A percentile compares a stretch with the other conserved stretches of the same genome.
Evolutionary conservation across 2,329 filamentous ascomycete genomes (phyloP).

Genomic region (Fusarium virguliforme): DNA sequence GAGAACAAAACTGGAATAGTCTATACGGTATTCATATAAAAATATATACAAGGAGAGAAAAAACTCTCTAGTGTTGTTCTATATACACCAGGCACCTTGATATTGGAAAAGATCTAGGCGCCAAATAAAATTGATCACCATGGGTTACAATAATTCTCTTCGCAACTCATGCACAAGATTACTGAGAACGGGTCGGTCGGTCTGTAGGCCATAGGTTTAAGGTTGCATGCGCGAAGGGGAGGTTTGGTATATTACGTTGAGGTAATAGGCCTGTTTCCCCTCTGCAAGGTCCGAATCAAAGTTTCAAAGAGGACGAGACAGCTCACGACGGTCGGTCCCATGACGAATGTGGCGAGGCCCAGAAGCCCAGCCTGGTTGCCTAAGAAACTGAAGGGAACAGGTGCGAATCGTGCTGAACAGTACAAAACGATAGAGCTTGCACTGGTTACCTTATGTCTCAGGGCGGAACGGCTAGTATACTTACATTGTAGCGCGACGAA

Average conservation of each 20-base stretch:
- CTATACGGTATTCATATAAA: too few relatives aligned
- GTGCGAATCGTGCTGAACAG: not conserved
- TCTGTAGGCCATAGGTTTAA: not conserved
- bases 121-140: too few relatives aligned
- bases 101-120: too few relatives aligned
- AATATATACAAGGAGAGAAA: too few relatives aligned
- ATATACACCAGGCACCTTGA: too few relatives aligned
- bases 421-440: not conserved
- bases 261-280: not conserved
- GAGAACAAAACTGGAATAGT: too few relatives aligned
- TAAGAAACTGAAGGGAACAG: not conserved
- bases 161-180: not conserved
- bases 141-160: too few relatives aligned
- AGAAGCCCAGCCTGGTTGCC: not conserved
- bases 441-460: not conserved
- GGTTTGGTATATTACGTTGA: not conserved
- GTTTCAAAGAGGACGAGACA: not conserved
- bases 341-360: not conserved
- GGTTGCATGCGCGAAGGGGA: not conserved
- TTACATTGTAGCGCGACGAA: not conserved
- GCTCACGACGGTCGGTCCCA: not conserved
- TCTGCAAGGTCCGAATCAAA: not conserved
- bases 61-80: too few relatives aligned
- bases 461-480: not conserved
- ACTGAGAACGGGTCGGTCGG: not conserved